Percentiles rank a stretch among this genome's conserved stretches.
Conservation (phyloP, 805 yeast genomes). For the Yamadazyma ubonensis region DNA sequence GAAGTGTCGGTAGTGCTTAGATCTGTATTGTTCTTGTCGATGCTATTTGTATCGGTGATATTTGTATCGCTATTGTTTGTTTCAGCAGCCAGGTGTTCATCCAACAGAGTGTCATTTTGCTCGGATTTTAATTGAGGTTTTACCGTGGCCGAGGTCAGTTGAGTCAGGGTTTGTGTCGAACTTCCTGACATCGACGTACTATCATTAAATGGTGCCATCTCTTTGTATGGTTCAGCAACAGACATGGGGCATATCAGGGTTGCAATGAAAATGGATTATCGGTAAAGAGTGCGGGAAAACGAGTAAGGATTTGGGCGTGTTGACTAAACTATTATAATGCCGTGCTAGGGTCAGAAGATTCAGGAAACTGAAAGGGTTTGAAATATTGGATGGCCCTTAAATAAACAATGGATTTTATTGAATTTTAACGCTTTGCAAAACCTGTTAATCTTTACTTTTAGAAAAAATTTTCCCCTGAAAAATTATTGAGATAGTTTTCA, state of each 20-base stretch:
- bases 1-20: neutral
- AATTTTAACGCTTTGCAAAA: neutral
- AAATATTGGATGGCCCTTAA: too few relatives aligned
- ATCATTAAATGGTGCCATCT: neutral
- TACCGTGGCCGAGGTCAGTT: neutral
- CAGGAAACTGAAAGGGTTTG: too few relatives aligned
- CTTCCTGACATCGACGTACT: too few relatives aligned
- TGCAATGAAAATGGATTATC: neutral
- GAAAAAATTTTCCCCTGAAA: slow-evolving; percentile 13
- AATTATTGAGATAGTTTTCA: slow-evolving; percentile 10
- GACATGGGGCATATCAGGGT: slow-evolving; percentile 5
- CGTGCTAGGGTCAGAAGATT: too few relatives aligned
- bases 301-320: neutral
- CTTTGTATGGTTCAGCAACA: neutral
- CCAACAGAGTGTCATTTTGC: neutral
- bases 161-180: neutral
- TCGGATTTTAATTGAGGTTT: neutral
- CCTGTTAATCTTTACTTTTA: neutral
- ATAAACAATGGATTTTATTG: too few relatives aligned
- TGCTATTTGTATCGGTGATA: neutral
- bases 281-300: neutral
- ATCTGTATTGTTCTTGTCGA: neutral
- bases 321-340: too few relatives aligned
- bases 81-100: neutral
- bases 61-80: neutral